Base-by-base conservation (phyloP, 352 stramenopile species). In the Pythium biforme region DNA sequence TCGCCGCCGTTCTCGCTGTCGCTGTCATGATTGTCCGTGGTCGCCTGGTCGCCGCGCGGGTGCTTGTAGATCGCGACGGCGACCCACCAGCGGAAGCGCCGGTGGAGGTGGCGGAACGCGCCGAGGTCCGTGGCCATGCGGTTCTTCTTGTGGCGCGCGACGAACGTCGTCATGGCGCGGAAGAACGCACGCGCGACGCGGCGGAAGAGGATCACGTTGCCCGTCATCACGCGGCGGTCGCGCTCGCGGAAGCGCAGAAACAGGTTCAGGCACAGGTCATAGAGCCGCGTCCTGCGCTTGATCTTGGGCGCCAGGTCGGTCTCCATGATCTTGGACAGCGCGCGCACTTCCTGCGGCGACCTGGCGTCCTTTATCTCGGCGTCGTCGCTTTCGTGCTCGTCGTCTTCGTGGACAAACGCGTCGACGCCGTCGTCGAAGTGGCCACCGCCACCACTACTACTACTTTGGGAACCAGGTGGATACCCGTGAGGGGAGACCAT, bases 321-420 rank as follows among this genome's bases (percentile, higher is more conserved):
- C 37, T 75, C 67, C 67, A 75, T 75, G 39, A 78, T 75, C 22
- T 67, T 58, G n/a, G 67, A 71, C 23, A 78, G 68, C 37, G 51
- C 31, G 12, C 57, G 67, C 0, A 62, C 17, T 9, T 72, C 59
- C 12, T 34, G 12, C 26, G 23, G n/a, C 1, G 25, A 19, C 14
- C 41, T 11, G 22, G 3, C 23, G 3, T 62, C 41, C 7, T 67
- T 14, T 12, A 45, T 7, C 27, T 58, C 23, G 17, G 53, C 27
- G 1, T 46, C 29, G 27, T 60, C 51, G 3, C n/a, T n/a, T n/a
- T 67, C 5, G 11, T 61, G n/a, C 29, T 59, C 26, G n/a, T 59
- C 31, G 4, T 48, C 33, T 0, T 63, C 62, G 8, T 59, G 29
- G 14, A 72, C 64, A 23, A 59, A 63, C 19, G 27, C 34, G 29